A percentile compares a stretch with the other conserved stretches of the same genome.
Conservation (phyloP, 306 rosid species). For the Trichosanthes cucumerina region DNA sequence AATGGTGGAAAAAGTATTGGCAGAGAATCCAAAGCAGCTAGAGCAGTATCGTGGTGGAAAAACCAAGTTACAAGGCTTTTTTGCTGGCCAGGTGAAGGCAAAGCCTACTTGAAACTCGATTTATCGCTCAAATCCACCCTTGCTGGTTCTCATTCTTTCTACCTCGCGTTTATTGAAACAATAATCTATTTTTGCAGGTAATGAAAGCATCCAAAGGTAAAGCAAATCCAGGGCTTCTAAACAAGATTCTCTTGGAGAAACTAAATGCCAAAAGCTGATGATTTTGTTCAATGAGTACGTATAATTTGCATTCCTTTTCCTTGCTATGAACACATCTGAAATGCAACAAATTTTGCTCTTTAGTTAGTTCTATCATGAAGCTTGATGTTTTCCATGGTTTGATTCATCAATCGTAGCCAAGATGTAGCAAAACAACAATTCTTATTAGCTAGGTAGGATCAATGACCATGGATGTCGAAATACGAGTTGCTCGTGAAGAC, state of each 20-base stretch:
- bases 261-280: slow-evolving; percentile 59
- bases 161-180: background rate
- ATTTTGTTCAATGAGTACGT: background rate
- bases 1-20: slow-evolving; percentile 66
- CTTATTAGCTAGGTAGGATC: background rate
- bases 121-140: background rate
- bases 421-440: background rate
- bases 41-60: slow-evolving; percentile 82
- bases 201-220: slow-evolving; percentile 94
- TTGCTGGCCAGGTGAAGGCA: slow-evolving; percentile 79
- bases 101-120: background rate
- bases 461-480: background rate
- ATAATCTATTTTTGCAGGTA: slow-evolving; percentile 29
- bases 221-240: slow-evolving; percentile 81
- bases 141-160: background rate
- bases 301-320: background rate
- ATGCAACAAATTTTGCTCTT: background rate
- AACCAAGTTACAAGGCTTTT: slow-evolving; percentile 75
- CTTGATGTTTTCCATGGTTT: background rate
- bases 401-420: background rate
- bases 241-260: slow-evolving; percentile 76
- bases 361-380: background rate
- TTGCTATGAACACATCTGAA: background rate
- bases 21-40: slow-evolving; percentile 81
- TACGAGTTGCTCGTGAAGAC: background rate